Evolutionary conservation across 768 basidiomycete species (phyloP).

Genomic region (Hygrocybe coccinea): DNA sequence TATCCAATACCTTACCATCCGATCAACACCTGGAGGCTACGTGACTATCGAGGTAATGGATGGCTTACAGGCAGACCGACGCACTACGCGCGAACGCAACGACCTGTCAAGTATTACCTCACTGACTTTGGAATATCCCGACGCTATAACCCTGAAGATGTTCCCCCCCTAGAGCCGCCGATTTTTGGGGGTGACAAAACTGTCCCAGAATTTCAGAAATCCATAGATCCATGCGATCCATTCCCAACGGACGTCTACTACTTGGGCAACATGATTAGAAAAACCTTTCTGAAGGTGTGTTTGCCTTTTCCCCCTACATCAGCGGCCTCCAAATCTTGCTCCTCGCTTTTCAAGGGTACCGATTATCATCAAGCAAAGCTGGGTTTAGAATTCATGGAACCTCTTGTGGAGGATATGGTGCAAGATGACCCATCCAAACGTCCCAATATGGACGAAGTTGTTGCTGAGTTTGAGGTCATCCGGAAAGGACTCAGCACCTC

Average conservation of each 20-base stretch:
- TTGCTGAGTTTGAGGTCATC: constrained; percentile 3
- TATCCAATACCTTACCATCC: constrained; percentile 23
- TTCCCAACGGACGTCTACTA: constrained; percentile 37
- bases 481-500: constrained; percentile 1
- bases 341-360: background rate
- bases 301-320: background rate
- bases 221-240: constrained; percentile 20
- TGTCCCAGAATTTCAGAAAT: constrained; percentile 31
- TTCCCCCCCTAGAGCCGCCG: constrained; percentile 23
- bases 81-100: constrained; percentile 16
- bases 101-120: constrained; percentile 25
- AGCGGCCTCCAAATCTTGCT: background rate
- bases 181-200: constrained; percentile 38
- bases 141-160: constrained; percentile 21
- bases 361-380: background rate
- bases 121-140: constrained; percentile 31
- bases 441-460: constrained; percentile 1
- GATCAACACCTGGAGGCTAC: constrained; percentile 4
- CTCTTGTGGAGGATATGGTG: constrained; percentile 5
- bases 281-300: constrained; percentile 11
- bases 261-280: constrained; percentile 27
- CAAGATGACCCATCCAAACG: constrained; percentile 4
- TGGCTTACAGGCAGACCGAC: background rate
- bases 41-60: constrained; percentile 7
- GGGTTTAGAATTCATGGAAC: constrained; percentile 6